Evolutionary conservation across 2,329 filamentous ascomycete species (phyloP).

Genomic region (Calonectria leucothoes): DNA sequence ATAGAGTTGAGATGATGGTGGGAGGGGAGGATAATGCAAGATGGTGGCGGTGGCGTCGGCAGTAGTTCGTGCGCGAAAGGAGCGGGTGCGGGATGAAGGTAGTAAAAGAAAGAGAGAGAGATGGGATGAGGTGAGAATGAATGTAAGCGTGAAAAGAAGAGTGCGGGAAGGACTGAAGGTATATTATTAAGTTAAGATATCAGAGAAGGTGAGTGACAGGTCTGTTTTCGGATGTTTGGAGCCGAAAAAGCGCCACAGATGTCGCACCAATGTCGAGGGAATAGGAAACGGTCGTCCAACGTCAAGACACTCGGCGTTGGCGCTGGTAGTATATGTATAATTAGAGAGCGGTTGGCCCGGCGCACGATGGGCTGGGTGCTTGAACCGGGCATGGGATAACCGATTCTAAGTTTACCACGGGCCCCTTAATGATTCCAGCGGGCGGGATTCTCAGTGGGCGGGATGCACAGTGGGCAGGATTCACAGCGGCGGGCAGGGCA

Average conservation of each 20-base stretch:
- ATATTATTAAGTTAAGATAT: background rate
- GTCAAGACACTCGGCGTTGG: background rate
- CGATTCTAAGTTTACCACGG: background rate
- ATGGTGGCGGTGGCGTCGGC: background rate
- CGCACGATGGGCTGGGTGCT: background rate
- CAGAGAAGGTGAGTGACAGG: background rate
- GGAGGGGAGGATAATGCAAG: background rate
- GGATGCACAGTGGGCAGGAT: background rate
- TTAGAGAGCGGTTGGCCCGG: background rate
- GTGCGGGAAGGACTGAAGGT: background rate
- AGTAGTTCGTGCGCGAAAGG: background rate
- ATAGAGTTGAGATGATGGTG: background rate
- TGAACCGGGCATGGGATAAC: background rate
- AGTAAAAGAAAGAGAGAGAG: background rate
- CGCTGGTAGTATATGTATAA: constrained; percentile 2
- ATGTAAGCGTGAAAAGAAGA: background rate
- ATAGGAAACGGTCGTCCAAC: background rate
- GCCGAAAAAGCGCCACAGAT: constrained; percentile 1
- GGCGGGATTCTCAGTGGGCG: background rate
- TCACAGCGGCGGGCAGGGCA: too few species aligned
- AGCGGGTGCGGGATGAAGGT: too few species aligned
- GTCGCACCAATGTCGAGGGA: background rate
- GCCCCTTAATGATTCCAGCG: background rate
- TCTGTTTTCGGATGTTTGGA: background rate
- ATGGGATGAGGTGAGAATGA: background rate